Evolutionary conservation across 495 filamentous ascomycete genomes (phyloP).

Genomic region (Coniosporium apollinis): DNA sequence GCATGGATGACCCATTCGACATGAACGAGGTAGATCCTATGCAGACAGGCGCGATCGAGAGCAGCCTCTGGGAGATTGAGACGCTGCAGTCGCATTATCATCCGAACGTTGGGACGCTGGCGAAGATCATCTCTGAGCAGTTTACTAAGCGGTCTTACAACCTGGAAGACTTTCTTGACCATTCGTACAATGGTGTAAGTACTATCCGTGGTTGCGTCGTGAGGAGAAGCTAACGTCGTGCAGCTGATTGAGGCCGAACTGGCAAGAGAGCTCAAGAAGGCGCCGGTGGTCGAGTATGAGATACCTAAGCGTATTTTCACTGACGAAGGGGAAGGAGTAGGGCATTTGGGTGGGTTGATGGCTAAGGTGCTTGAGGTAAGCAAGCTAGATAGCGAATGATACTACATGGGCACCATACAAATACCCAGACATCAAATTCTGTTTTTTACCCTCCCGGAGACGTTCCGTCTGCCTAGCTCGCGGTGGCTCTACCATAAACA

Average conservation of each 20-base stretch:
- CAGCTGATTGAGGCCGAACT: conserved; percentile 72
- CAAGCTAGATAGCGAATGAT: too few relatives aligned
- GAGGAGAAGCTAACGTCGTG: too few relatives aligned
- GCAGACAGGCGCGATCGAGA: conserved; percentile 74
- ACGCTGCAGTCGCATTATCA: conserved; percentile 87
- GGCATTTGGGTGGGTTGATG: background rate
- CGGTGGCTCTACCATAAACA: too few relatives aligned
- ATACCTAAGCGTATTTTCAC: conserved; percentile 77
- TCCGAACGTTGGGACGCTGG: conserved; percentile 87
- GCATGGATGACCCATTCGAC: conserved; percentile 67
- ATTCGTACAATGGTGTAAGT: conserved; percentile 75
- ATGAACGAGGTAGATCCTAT: conserved; percentile 62
- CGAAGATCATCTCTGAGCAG: conserved; percentile 87
- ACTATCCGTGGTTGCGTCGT: too few relatives aligned
- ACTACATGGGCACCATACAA: too few relatives aligned
- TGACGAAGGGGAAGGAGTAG: background rate
- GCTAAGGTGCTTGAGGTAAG: background rate
- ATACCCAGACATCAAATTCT: too few relatives aligned
- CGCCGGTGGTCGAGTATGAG: conserved; percentile 79
- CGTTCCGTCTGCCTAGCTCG: too few relatives aligned
- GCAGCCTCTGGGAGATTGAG: conserved; percentile 87
- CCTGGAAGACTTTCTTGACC: conserved; percentile 90
- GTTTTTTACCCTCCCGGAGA: too few relatives aligned
- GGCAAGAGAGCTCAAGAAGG: conserved; percentile 63
- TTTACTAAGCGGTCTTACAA: conserved; percentile 92